phyloP scores from a whole-genome alignment of 2,329 filamentous ascomycete genomes.

The Ceratocystis ficicola region DNA sequence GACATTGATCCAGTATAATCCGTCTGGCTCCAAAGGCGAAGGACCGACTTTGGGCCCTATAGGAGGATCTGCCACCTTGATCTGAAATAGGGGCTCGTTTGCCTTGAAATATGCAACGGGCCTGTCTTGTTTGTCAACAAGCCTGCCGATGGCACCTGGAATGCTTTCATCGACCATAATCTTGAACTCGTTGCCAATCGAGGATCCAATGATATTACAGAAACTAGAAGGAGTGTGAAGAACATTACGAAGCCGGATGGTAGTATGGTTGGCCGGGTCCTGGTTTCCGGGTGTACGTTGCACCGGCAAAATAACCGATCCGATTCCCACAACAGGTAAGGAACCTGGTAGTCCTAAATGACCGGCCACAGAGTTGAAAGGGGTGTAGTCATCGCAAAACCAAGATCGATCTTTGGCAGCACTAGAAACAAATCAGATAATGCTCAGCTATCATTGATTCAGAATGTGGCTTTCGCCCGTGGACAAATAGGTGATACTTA shows the following conservation, averaged over 20 bases:
- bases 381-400: background rate
- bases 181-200: background rate
- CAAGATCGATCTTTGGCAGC: background rate
- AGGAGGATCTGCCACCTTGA: background rate
- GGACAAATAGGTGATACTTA: background rate
- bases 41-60: background rate
- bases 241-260: background rate
- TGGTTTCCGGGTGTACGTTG: background rate
- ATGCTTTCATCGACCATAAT: background rate
- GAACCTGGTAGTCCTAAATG: rapidly evolving
- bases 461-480: background rate
- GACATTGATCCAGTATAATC: background rate
- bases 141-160: too few species aligned
- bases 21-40: background rate
- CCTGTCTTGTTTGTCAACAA: background rate
- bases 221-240: background rate
- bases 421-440: background rate
- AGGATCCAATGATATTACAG: background rate
- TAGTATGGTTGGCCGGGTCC: background rate
- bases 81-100: background rate
- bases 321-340: background rate
- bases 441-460: too few species aligned
- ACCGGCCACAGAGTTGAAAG: background rate
- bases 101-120: background rate
- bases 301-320: background rate